Evolutionary conservation across 257 asterid species (phyloP).

Genomic region (Primulina eburnea): DNA sequence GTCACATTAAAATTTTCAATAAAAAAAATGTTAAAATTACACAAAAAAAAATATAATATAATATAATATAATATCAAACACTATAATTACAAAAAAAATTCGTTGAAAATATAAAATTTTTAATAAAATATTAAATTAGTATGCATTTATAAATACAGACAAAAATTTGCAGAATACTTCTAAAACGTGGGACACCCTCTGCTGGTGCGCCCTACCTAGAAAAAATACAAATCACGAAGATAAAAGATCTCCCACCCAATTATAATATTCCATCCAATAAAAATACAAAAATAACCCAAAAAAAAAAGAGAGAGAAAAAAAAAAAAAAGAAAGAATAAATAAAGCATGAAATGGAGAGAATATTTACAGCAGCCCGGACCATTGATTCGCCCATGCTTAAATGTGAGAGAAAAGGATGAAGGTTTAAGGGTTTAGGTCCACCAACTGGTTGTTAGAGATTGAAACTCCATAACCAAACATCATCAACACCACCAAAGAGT

Average conservation of each 20-base stretch:
- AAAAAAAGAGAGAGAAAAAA: not conserved
- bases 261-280: not conserved
- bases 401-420: slow-evolving; percentile 24
- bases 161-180: too few species aligned
- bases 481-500: slow-evolving; percentile 44
- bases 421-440: slow-evolving; percentile 78
- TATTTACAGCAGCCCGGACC: slow-evolving; percentile 31
- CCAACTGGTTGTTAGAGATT: slow-evolving; percentile 98
- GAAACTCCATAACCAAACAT: slow-evolving; percentile 86
- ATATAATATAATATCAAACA: too few species aligned
- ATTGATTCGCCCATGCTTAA: slow-evolving; percentile 35
- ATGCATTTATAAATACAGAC: too few species aligned
- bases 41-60: too few species aligned
- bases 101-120: too few species aligned
- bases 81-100: too few species aligned
- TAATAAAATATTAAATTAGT: too few species aligned
- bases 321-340: not conserved
- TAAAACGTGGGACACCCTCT: slow-evolving; percentile 1
- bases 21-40: too few species aligned
- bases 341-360: slow-evolving; percentile 25
- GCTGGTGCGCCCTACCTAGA: not conserved
- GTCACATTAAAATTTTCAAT: too few species aligned
- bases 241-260: not conserved
- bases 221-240: not conserved
- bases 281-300: not conserved